phyloP scores from a whole-genome alignment of 192 early-diverging fungal species.

The Podila verticillata region DNA sequence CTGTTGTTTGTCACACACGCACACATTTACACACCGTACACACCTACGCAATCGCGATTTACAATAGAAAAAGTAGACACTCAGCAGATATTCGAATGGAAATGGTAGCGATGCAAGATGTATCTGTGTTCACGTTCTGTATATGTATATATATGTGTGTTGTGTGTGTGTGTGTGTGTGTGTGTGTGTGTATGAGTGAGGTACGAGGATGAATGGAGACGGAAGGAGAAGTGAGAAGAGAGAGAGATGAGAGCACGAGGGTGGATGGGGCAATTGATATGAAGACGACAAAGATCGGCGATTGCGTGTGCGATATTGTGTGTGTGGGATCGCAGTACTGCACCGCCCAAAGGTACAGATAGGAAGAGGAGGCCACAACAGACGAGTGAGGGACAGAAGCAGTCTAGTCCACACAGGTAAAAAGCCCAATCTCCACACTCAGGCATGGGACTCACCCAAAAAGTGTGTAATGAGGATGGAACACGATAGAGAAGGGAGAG shows the following conservation, averaged over 20 bases:
- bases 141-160: background rate
- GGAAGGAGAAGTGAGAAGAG: conserved; percentile 8
- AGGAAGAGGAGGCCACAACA: background rate
- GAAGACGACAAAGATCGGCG: background rate
- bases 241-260: conserved; percentile 2
- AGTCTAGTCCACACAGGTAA: conserved; percentile 1
- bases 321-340: too few relatives aligned
- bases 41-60: too few relatives aligned
- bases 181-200: background rate
- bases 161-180: conserved; percentile 7
- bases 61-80: too few relatives aligned
- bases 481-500: background rate
- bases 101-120: too few relatives aligned
- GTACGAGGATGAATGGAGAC: background rate
- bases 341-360: too few relatives aligned
- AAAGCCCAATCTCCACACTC: background rate
- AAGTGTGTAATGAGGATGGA: too few relatives aligned
- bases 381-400: background rate
- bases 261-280: background rate
- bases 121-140: too few relatives aligned
- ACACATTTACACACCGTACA: too few relatives aligned
- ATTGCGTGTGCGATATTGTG: too few relatives aligned
- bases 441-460: background rate
- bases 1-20: too few relatives aligned
- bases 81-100: too few relatives aligned